A percentile compares a stretch with the other conserved stretches of the same genome.
Evolutionary conservation across 1,284 basidiomycete genomes (phyloP).

Genomic region (Ganoderma boninense): DNA sequence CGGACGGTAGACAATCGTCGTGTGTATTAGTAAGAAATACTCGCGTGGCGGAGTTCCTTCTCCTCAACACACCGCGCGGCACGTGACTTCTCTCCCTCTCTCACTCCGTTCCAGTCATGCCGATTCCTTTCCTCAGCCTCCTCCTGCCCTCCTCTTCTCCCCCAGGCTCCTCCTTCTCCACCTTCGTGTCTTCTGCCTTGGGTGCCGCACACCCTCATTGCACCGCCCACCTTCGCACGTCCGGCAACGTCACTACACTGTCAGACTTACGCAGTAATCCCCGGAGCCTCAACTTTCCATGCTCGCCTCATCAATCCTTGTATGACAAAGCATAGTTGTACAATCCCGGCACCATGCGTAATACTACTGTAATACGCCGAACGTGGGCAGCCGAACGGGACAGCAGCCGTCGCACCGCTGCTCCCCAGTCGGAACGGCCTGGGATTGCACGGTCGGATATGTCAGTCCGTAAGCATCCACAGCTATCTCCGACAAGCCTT

Average conservation of each 20-base stretch:
- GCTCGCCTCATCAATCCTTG: background rate
- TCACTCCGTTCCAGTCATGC: conserved; percentile 13
- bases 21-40: conserved; percentile 47
- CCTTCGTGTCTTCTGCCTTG: background rate
- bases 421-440: background rate
- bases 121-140: conserved; percentile 5
- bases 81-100: conserved; percentile 23
- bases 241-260: background rate
- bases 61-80: conserved; percentile 7
- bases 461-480: conserved; percentile 3
- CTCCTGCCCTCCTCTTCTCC: background rate
- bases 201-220: background rate
- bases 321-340: conserved; percentile 17
- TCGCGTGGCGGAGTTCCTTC: conserved; percentile 40
- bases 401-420: background rate
- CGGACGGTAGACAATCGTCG: conserved; percentile 37
- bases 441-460: background rate
- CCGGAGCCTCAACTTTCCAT: background rate
- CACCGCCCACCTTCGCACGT: background rate
- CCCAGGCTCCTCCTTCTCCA: background rate
- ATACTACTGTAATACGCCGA: background rate
- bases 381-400: background rate
- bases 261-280: background rate
- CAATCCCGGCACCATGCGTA: conserved; percentile 7
- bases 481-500: background rate